Conservation (phyloP, 1,139 yeast genomes). For the Kodamaea sp. region DNA sequence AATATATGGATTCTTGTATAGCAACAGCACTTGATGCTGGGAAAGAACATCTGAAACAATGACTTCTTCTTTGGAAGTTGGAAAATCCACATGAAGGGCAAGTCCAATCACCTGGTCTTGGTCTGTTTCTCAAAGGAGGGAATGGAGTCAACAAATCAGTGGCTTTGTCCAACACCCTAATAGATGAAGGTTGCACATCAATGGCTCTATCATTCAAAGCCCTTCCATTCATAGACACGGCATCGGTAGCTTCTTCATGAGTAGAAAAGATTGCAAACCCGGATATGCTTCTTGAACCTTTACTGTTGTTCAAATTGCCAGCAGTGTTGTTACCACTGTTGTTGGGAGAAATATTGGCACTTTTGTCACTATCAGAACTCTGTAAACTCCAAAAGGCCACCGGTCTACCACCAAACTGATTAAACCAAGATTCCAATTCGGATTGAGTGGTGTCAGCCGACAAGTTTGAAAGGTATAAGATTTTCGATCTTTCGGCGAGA, state of each 20-base stretch:
- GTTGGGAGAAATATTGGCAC: constrained; percentile 9
- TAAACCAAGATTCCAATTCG: constrained; percentile 88
- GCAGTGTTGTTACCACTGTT: constrained; percentile 7
- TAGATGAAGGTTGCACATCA: constrained; percentile 85
- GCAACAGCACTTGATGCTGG: constrained; percentile 76
- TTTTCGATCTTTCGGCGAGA: constrained; percentile 67
- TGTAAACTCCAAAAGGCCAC: constrained; percentile 87
- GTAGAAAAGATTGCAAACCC: constrained; percentile 85
- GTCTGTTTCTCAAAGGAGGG: constrained; percentile 85
- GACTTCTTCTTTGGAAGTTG: constrained; percentile 90
- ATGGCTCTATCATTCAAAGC: constrained; percentile 68
- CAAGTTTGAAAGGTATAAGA: constrained; percentile 72
- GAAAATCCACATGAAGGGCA: constrained; percentile 96
- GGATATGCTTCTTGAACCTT: constrained; percentile 34
- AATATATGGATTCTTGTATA: constrained; percentile 51
- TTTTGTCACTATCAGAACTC: constrained; percentile 41
- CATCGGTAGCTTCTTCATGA: constrained; percentile 83
- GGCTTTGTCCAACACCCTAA: constrained; percentile 73
- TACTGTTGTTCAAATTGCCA: constrained; percentile 1
- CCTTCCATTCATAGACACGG: constrained; percentile 76
- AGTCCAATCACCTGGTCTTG: constrained; percentile 97
- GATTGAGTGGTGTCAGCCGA: constrained; percentile 87
- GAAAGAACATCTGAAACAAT: constrained; percentile 89
- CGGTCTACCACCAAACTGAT: constrained; percentile 82
- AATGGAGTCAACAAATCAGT: constrained; percentile 77